These are phyloP conservation scores for Leucosporidium scottii DNA, from an alignment of 768 basidiomycete genomes.

Conservation along the genomic window DNA sequence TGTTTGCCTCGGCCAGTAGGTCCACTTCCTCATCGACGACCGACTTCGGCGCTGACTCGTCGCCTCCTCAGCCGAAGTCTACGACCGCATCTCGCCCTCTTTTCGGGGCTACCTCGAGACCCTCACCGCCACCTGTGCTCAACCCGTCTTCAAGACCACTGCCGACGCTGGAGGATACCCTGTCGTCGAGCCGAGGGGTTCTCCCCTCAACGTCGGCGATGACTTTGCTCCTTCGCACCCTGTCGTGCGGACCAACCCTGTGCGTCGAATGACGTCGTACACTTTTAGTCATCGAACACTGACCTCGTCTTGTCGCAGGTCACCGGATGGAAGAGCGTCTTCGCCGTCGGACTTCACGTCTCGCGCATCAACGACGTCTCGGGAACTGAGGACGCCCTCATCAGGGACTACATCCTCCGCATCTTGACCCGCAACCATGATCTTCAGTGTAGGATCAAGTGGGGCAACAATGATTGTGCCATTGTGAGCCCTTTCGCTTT, in stretches of 20 bases:
- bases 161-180: constrained; percentile 33
- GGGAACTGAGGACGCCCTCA: no score
- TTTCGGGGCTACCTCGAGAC: constrained; percentile 53
- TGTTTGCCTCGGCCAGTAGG: constrained; percentile 41
- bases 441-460: no score
- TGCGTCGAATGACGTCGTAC: not conserved
- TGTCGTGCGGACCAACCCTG: constrained; percentile 26
- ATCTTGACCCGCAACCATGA: no score
- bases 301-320: no score
- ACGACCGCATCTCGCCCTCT: constrained; percentile 56
- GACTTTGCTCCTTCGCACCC: constrained; percentile 51
- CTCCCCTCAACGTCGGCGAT: constrained; percentile 52
- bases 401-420: no score
- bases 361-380: constrained; percentile 29
- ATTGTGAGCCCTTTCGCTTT: no score
- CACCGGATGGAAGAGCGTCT: constrained; percentile 25
- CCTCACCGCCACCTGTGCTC: constrained; percentile 53
- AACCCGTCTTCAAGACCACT: constrained; percentile 35
- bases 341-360: constrained; percentile 25
- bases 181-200: constrained; percentile 40
- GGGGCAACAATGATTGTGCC: no score
- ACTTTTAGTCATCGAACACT: no score
- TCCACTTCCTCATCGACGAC: not conserved
- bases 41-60: no score
- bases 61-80: constrained; percentile 47